A percentile compares a stretch with the other conserved stretches of the same genome.
phyloP scores from a whole-genome alignment of 371 early-diverging fungal genomes.

The Funneliformis caledonium region DNA sequence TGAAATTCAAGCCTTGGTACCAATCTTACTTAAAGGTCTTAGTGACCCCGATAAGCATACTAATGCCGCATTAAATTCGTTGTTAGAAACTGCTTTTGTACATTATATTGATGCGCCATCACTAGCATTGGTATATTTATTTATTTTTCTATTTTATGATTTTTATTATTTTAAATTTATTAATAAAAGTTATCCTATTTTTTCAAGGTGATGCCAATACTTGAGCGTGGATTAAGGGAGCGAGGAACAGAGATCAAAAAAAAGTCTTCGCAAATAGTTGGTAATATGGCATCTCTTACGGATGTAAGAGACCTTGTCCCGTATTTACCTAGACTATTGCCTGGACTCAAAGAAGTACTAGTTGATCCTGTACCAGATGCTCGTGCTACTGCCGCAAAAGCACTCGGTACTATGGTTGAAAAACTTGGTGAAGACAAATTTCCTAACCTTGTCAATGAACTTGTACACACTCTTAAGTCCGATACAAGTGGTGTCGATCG shows the following conservation, averaged over 20 bases:
- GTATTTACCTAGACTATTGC: conserved; percentile 83
- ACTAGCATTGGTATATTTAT: conserved; percentile 76
- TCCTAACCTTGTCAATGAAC: conserved; percentile 87
- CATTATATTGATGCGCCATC: conserved; percentile 98
- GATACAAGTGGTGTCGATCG: conserved; percentile 93
- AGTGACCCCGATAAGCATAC: conserved; percentile 91
- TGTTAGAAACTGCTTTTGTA: conserved; percentile 92
- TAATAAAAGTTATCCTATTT: background rate
- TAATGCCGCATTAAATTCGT: conserved; percentile 75
- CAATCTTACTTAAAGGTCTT: conserved; percentile 84
- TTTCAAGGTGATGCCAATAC: conserved; percentile 74
- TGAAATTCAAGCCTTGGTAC: conserved; percentile 92
- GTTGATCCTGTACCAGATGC: conserved; percentile 97
- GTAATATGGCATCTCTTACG: conserved; percentile 93
- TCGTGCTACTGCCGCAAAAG: conserved; percentile 92
- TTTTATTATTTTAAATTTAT: background rate
- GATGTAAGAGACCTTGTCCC: conserved; percentile 90
- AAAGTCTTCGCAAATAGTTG: conserved; percentile 95
- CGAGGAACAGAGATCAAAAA: conserved; percentile 91
- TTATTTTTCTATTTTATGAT: background rate
- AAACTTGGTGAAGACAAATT: conserved; percentile 93
- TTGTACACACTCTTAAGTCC: conserved; percentile 82
- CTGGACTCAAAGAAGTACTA: conserved; percentile 86
- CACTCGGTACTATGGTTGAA: conserved; percentile 89
- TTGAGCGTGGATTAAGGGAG: conserved; percentile 91